Conservation (phyloP, 768 basidiomycete genomes). For the Podaxis carcinomalis region DNA sequence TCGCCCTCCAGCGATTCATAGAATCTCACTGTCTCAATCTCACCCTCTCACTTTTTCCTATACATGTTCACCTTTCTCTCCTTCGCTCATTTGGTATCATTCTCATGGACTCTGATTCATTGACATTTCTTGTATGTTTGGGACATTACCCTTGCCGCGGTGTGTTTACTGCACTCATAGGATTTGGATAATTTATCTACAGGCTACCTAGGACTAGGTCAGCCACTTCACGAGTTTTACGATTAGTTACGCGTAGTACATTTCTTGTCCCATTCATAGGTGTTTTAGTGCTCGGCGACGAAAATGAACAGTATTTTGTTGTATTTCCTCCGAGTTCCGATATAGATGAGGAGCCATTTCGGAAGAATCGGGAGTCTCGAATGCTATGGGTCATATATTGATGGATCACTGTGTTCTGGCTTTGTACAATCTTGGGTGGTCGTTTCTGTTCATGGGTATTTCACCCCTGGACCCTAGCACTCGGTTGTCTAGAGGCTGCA, state of each 20-base stretch:
- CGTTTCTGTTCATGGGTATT: background rate
- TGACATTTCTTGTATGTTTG: background rate
- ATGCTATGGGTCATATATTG: no score
- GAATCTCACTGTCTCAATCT: constrained; percentile 11
- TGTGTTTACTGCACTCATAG: background rate
- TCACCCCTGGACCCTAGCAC: background rate
- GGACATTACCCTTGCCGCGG: background rate
- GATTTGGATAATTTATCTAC: background rate
- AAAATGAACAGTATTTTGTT: background rate
- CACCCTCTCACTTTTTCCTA: background rate
- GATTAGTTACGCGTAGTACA: background rate
- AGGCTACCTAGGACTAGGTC: background rate
- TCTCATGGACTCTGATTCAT: background rate
- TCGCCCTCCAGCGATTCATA: constrained; percentile 10
- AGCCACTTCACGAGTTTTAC: background rate
- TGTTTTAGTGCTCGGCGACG: background rate
- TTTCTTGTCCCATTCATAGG: background rate
- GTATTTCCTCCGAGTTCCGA: no score
- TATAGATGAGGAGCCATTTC: no score
- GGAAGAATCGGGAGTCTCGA: no score
- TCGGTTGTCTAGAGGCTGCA: background rate
- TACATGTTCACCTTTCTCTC: background rate
- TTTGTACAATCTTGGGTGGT: no score
- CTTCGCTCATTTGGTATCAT: background rate
- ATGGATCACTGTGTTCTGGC: no score